phyloP scores from a whole-genome alignment of 345 rosid genomes.

The Schrenkiella parvula region DNA sequence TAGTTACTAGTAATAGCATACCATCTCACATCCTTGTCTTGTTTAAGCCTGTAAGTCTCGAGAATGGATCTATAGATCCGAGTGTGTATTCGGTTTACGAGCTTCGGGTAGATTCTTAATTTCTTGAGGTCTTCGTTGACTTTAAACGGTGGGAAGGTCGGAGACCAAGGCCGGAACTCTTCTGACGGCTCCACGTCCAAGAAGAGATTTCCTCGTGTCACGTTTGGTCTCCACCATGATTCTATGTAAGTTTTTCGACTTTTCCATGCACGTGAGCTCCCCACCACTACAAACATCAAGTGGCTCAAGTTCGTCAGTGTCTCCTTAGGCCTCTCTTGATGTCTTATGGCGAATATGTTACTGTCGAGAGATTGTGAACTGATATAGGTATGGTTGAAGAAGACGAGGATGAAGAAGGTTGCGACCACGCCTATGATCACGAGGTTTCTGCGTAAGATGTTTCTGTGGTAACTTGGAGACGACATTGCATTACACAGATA shows the following conservation, averaged over 20 bases:
- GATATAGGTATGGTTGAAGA: slow-evolving; percentile 4
- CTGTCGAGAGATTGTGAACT: neutral
- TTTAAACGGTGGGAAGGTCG: slow-evolving; percentile 43
- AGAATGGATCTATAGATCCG: slow-evolving; percentile 47
- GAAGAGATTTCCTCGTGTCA: slow-evolving; percentile 54
- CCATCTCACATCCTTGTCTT: slow-evolving; percentile 36
- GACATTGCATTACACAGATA: slow-evolving; percentile 6
- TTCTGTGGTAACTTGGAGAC: neutral
- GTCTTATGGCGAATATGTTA: slow-evolving; percentile 1
- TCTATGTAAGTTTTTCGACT: slow-evolving; percentile 38
- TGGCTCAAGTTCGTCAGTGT: slow-evolving; percentile 44
- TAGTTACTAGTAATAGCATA: slow-evolving; percentile 6
- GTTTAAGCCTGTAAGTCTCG: slow-evolving; percentile 38
- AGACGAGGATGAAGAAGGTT: neutral
- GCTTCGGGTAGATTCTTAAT: slow-evolving; percentile 31
- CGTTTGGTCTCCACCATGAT: slow-evolving; percentile 61
- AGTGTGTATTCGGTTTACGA: slow-evolving; percentile 7
- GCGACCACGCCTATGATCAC: neutral
- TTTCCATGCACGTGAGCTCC: slow-evolving; percentile 40
- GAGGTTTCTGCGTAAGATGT: slow-evolving; percentile 1
- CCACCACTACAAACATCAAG: slow-evolving; percentile 42
- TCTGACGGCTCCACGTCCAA: slow-evolving; percentile 38
- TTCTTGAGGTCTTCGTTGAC: slow-evolving; percentile 42
- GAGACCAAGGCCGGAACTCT: slow-evolving; percentile 48
- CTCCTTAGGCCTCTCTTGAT: slow-evolving; percentile 2